A percentile compares a stretch with the other conserved stretches of the same genome.
phyloP scores from a whole-genome alignment of 2,329 filamentous ascomycete species.

The Fusarium verticillioides region DNA sequence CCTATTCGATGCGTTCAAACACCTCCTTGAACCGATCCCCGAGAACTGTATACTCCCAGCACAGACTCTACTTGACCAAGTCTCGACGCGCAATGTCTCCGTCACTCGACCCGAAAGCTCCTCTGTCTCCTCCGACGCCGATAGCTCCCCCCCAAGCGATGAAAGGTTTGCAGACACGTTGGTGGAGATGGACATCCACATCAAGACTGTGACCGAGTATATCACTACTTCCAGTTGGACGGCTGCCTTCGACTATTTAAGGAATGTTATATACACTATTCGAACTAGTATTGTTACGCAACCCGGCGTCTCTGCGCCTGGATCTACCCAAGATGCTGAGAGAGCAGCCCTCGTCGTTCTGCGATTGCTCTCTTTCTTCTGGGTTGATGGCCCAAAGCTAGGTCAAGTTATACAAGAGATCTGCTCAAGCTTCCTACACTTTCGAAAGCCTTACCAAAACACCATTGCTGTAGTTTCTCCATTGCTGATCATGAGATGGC shows the following conservation, averaged over 20 bases:
- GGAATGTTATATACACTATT: conserved; percentile 62
- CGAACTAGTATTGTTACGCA: conserved; percentile 57
- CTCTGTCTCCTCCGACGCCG: conserved; percentile 28
- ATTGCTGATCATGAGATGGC: conserved; percentile 72
- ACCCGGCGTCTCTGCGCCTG: conserved; percentile 48
- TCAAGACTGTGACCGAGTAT: conserved; percentile 70
- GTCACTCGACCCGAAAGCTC: conserved; percentile 47
- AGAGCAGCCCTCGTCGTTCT: conserved; percentile 64
- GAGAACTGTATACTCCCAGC: conserved; percentile 67
- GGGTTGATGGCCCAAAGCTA: conserved; percentile 72
- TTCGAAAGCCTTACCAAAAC: conserved; percentile 72
- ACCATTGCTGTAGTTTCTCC: conserved; percentile 71
- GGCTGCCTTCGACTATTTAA: conserved; percentile 68
- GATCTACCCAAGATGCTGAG: conserved; percentile 61
- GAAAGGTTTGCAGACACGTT: conserved; percentile 50
- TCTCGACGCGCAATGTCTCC: conserved; percentile 51
- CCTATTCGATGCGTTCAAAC: conserved; percentile 65
- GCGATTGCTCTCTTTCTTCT: conserved; percentile 70
- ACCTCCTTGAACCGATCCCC: conserved; percentile 68
- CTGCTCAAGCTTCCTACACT: conserved; percentile 73
- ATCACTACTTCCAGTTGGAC: conserved; percentile 73
- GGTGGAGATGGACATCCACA: conserved; percentile 63
- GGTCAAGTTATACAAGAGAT: conserved; percentile 72
- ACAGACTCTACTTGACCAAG: conserved; percentile 67
- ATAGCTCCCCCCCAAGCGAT: conserved; percentile 32